Evolutionary conservation across 192 early-diverging fungal genomes (phyloP).

Genomic region (Umbelopsis sp.): DNA sequence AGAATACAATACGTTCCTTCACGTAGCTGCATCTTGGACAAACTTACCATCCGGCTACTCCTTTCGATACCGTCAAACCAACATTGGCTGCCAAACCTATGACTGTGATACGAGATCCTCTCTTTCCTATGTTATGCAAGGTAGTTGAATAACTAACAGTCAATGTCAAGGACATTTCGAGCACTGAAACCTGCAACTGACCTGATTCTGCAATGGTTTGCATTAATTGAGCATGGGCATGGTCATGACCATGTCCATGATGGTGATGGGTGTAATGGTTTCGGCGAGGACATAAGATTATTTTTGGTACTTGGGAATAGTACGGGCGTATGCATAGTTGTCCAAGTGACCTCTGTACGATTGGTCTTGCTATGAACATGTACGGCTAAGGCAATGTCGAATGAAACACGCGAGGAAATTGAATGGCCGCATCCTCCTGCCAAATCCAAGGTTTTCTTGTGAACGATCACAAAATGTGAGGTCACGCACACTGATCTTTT

Average conservation of each 20-base stretch:
- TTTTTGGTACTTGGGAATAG: not conserved
- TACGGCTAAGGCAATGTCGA: not conserved
- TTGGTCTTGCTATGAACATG: slow-evolving; percentile 2
- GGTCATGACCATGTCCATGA: slow-evolving; percentile 26
- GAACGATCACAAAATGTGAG: not conserved
- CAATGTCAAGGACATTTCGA: not conserved
- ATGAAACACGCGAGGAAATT: slow-evolving; percentile 13
- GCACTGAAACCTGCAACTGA: not conserved
- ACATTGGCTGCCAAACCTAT: slow-evolving; percentile 68
- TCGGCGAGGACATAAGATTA: not conserved
- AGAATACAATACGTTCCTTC: not conserved
- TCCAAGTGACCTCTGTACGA: not conserved
- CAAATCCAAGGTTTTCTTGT: not conserved
- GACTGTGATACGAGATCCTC: slow-evolving; percentile 66
- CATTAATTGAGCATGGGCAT: slow-evolving; percentile 25
- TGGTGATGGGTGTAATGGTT: slow-evolving; percentile 24
- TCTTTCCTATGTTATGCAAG: slow-evolving; percentile 32
- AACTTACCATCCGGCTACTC: slow-evolving; percentile 58
- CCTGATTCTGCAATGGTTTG: slow-evolving; percentile 21
- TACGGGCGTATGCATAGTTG: not conserved
- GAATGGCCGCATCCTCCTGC: not conserved
- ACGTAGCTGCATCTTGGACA: too few species aligned
- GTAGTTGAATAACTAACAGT: not conserved
- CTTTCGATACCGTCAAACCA: slow-evolving; percentile 61
- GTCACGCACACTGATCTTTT: not conserved